Conservation (phyloP, 176 grass and related monocot species). For the Tuctoria greenei region DNA sequence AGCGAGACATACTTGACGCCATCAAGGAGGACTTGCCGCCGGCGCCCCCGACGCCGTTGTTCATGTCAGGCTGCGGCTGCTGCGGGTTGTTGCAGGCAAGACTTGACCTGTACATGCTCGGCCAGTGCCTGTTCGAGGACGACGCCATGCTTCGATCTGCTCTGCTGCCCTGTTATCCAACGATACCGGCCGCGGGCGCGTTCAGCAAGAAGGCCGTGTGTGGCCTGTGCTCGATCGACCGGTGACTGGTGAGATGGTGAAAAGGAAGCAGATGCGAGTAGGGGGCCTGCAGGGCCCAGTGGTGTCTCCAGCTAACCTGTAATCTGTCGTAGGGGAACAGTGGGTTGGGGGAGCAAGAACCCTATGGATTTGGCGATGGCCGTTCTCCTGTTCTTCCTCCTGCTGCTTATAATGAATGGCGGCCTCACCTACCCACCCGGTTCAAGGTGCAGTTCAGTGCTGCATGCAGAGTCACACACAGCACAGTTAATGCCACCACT, state of each 20-base stretch:
- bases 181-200: neutral
- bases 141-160: constrained; percentile 57
- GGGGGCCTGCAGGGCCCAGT: neutral
- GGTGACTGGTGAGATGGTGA: constrained; percentile 1
- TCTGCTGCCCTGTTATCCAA: neutral
- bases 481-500: constrained; percentile 41
- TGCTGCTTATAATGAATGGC: constrained; percentile 53
- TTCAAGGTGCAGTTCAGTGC: neutral
- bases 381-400: constrained; percentile 1
- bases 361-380: constrained; percentile 39
- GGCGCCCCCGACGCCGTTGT: constrained; percentile 2
- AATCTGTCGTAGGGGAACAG: constrained; percentile 34
- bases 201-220: neutral
- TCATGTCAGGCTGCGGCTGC: constrained; percentile 74
- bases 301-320: neutral
- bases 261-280: neutral
- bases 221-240: neutral
- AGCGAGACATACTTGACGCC: constrained; percentile 63
- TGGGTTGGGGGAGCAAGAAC: constrained; percentile 17
- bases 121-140: constrained; percentile 96
- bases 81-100: constrained; percentile 57
- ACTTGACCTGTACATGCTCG: constrained; percentile 97
- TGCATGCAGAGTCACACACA: constrained; percentile 24
- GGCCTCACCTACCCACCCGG: constrained; percentile 29
- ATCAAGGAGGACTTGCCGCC: constrained; percentile 53